A percentile compares a stretch with the other conserved stretches of the same genome.
Evolutionary conservation across 176 grass and related monocot species (phyloP).

Genomic region (Areca catechu): DNA sequence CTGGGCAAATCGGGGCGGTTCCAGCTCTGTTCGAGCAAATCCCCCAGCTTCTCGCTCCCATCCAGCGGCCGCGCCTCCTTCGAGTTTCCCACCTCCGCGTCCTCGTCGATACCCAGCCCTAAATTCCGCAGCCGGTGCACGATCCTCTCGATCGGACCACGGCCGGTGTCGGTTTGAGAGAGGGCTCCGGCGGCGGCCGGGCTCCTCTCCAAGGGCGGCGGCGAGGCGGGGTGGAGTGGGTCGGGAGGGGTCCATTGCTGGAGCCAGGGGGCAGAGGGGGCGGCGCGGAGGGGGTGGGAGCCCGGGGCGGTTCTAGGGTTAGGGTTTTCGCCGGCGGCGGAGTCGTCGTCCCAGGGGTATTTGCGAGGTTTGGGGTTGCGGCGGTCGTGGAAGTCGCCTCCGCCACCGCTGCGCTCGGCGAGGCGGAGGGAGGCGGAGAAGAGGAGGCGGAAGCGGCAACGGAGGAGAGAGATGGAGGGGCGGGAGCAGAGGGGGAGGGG

Average conservation of each 20-base stretch:
- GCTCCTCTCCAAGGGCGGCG: background rate
- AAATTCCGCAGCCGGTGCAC: constrained; percentile 88
- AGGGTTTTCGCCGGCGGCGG: background rate
- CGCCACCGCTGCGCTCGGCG: constrained; percentile 5
- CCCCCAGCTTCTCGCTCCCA: constrained; percentile 55
- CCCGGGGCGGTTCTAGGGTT: constrained; percentile 2
- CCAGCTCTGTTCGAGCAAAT: constrained; percentile 80
- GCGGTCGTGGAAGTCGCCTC: background rate
- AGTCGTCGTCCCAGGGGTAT: background rate
- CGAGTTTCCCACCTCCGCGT: constrained; percentile 20
- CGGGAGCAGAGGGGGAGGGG: constrained; percentile 40
- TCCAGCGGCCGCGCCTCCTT: constrained; percentile 13
- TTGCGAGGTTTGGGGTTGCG: background rate
- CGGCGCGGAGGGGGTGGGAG: background rate
- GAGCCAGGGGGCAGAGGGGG: constrained; percentile 45
- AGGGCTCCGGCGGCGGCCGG: background rate
- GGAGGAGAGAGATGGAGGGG: constrained; percentile 22
- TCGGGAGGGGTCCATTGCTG: constrained; percentile 51
- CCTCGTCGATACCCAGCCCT: constrained; percentile 52
- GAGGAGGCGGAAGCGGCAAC: constrained; percentile 17
- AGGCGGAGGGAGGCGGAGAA: constrained; percentile 24
- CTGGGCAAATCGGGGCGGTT: constrained; percentile 39
- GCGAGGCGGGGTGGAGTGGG: constrained; percentile 20
- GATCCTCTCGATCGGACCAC: constrained; percentile 78
- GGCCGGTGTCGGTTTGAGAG: constrained; percentile 1